phyloP scores from a whole-genome alignment of 2,329 filamentous ascomycete genomes.

The Ilyonectria robusta region DNA sequence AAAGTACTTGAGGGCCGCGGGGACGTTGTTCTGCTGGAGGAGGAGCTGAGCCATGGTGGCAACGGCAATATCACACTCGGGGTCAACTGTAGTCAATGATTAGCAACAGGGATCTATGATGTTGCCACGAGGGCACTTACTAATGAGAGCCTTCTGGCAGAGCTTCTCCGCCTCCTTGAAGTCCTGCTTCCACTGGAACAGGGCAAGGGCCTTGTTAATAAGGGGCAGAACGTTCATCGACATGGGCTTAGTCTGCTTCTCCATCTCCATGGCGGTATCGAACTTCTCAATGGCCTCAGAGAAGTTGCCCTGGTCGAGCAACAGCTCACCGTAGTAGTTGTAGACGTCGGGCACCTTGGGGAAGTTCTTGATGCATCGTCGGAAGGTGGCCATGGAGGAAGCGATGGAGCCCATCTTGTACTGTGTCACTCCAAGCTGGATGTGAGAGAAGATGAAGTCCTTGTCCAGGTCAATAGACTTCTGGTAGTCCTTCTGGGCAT shows the following conservation, averaged over 20 bases:
- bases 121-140: slow-evolving; percentile 69
- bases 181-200: slow-evolving; percentile 99
- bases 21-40: slow-evolving; percentile 97
- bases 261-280: slow-evolving; percentile 98
- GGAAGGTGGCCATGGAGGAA: slow-evolving; percentile 98
- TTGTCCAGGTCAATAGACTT: slow-evolving; percentile 98
- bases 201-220: slow-evolving; percentile 97
- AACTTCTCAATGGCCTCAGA: slow-evolving; percentile 98
- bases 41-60: slow-evolving; percentile 98
- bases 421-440: slow-evolving; percentile 98
- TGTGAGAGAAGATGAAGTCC: slow-evolving; percentile 99
- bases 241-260: slow-evolving; percentile 93
- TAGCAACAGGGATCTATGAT: slow-evolving; percentile 47
- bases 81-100: slow-evolving; percentile 78
- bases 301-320: slow-evolving; percentile 97
- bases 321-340: slow-evolving; percentile 98
- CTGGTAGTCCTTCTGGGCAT: slow-evolving; percentile 98
- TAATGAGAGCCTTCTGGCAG: slow-evolving; percentile 97
- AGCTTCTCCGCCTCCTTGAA: slow-evolving; percentile 95
- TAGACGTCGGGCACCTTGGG: slow-evolving; percentile 97
- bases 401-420: slow-evolving; percentile 99
- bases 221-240: slow-evolving; percentile 97
- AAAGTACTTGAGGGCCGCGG: slow-evolving; percentile 95
- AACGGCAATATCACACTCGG: slow-evolving; percentile 98
- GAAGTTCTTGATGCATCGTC: slow-evolving; percentile 98